Evolutionary conservation across 176 grass and related monocot genomes (phyloP).

Genomic region (Ananas comosus): DNA sequence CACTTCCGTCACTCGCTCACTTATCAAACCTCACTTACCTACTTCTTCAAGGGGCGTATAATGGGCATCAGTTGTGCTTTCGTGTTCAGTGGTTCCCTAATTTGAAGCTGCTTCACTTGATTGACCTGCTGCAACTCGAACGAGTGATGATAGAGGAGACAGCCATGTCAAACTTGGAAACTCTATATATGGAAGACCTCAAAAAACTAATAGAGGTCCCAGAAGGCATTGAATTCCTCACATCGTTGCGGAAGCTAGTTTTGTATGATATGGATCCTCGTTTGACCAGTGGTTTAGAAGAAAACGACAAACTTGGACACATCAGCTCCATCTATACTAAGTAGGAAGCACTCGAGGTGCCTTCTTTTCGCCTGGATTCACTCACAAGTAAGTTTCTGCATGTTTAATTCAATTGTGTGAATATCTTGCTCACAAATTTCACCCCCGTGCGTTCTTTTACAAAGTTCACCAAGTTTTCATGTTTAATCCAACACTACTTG

Average conservation of each 20-base stretch:
- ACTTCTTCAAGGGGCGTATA: conserved; percentile 10
- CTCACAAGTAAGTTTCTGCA: no score
- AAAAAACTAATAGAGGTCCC: conserved; percentile 12
- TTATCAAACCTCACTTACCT: conserved; percentile 23
- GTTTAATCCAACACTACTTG: no score
- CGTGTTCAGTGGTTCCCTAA: conserved; percentile 18
- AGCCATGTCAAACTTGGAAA: conserved; percentile 10
- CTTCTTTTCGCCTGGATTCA: no score
- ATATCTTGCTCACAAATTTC: no score
- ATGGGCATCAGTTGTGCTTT: conserved; percentile 21
- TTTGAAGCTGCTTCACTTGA: neutral
- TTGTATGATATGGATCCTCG: neutral
- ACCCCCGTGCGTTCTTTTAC: no score
- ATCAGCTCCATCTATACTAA: no score
- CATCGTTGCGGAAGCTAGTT: neutral
- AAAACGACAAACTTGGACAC: no score
- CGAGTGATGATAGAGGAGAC: conserved; percentile 19
- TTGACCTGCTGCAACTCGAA: conserved; percentile 7
- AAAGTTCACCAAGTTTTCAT: no score
- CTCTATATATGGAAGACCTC: neutral
- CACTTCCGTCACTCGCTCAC: conserved; percentile 17
- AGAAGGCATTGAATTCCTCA: conserved; percentile 20
- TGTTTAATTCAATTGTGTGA: no score
- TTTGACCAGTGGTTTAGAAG: no score
- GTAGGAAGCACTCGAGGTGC: no score